Evolutionary conservation across 257 asterid species (phyloP), one percentile per base, ranked within the genome.

Genomic region (Solanum virginianum): DNA sequence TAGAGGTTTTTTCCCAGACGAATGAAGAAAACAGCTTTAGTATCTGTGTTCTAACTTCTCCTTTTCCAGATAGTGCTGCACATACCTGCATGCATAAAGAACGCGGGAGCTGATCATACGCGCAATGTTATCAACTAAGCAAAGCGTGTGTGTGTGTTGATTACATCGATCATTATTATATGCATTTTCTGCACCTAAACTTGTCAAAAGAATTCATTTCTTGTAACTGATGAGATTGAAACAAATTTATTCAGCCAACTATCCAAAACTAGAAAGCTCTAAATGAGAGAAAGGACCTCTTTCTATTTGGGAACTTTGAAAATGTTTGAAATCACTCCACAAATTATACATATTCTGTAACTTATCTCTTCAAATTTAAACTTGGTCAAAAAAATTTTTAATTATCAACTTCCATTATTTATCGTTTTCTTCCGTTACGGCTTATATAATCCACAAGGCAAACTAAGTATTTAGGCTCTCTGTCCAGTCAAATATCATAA

Each of bases 41-140:
- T 79, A 79, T 79, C 83, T 79, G 74, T 84, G 82, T 63, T 84
- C 82, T 32, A 84, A 69, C 72, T 84, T 84, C 86, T 84, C 86
- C 60, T 84, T 84, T 55, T 84, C 86, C 82, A 13, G 82, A 12
- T n/a, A 84, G 59, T 79, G 45, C 86, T 84, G 82, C 71, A 71
- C 86, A 24, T 84, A 84, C 56, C 86, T 84, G 82, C 32, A 55
- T 3, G 26, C 7, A 22, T 41, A 54, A 84, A 84, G 56, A 84
- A 70, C 9, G 45, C 0, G 14, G 47, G 26, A 18, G 26, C 1
- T 8, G 11, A 24, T 77, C 82, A 53, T 8, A 79, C 17, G 18
- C 63, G 9, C 26, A 79, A 2, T 39, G 17, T 29, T 17, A 26
- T 79, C 47, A 53, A 53, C 82, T 14, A 75, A 24, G 13, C 6